These are phyloP conservation scores for Sporothrix inflata DNA, from an alignment of 2,329 filamentous ascomycete genomes.

Conservation along the genomic window DNA sequence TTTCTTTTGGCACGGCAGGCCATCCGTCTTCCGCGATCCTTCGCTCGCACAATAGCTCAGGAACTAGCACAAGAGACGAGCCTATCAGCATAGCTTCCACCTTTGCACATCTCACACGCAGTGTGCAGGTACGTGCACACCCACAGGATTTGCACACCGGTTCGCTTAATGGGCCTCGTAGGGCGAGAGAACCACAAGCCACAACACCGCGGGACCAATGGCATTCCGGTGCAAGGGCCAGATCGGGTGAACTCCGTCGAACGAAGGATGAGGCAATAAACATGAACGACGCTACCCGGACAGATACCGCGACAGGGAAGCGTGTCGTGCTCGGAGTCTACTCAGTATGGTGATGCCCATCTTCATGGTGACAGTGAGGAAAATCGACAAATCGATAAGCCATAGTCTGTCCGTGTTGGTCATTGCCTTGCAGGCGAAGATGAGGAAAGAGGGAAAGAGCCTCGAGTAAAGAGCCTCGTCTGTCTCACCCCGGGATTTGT, in stretches of 20 bases:
- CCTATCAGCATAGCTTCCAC: not conserved
- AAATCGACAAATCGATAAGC: too few relatives aligned
- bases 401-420: not conserved
- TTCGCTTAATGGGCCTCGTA: not conserved
- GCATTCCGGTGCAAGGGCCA: not conserved
- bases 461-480: not conserved
- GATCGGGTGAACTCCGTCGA: not conserved
- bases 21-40: conserved; percentile 9
- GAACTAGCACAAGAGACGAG: not conserved
- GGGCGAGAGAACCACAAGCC: not conserved
- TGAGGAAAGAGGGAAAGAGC: not conserved
- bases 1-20: not conserved
- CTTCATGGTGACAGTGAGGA: not conserved
- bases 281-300: not conserved
- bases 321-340: not conserved
- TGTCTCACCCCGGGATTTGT: not conserved
- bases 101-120: too few relatives aligned
- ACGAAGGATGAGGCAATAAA: not conserved
- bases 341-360: not conserved
- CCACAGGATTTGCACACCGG: not conserved
- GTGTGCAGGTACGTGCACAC: not conserved
- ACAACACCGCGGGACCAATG: not conserved
- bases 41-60: not conserved
- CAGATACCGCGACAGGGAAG: not conserved
- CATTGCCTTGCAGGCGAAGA: not conserved